A percentile compares a stretch with the other conserved stretches of the same genome.
Evolutionary conservation across 2,329 filamentous ascomycete genomes (phyloP).

Genomic region (Penicillium aurantiogriseum): DNA sequence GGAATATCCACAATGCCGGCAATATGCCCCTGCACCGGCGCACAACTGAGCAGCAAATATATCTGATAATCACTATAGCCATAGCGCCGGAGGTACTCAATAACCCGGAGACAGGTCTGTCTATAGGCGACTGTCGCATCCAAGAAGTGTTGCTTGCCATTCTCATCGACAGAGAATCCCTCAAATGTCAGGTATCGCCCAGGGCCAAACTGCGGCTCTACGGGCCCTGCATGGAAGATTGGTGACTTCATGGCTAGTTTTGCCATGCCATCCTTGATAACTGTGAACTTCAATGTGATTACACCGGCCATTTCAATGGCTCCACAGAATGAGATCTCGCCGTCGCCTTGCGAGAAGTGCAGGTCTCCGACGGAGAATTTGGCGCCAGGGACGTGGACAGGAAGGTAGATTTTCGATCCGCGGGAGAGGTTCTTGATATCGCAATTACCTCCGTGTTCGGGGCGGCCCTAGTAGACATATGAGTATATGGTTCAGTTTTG

Average conservation of each 20-base stretch:
- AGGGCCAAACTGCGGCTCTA: slow-evolving; percentile 83
- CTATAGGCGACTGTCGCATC: slow-evolving; percentile 84
- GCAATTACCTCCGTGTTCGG: slow-evolving; percentile 86
- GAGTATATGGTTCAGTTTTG: neutral
- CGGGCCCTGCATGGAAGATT: slow-evolving; percentile 81
- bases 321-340: slow-evolving; percentile 84
- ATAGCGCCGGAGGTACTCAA: slow-evolving; percentile 76
- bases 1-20: slow-evolving; percentile 89
- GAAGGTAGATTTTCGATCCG: slow-evolving; percentile 79
- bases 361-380: slow-evolving; percentile 89
- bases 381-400: slow-evolving; percentile 80
- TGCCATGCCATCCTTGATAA: slow-evolving; percentile 76
- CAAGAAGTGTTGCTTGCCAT: slow-evolving; percentile 85
- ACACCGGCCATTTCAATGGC: slow-evolving; percentile 93
- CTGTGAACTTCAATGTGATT: slow-evolving; percentile 85
- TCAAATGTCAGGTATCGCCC: slow-evolving; percentile 82
- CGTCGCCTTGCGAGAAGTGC: slow-evolving; percentile 85
- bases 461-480: slow-evolving; percentile 54
- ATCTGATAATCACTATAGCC: slow-evolving; percentile 73
- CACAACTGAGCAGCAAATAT: slow-evolving; percentile 80
- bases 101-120: slow-evolving; percentile 72
- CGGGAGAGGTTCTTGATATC: slow-evolving; percentile 85
- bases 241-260: slow-evolving; percentile 76
- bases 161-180: slow-evolving; percentile 84
- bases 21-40: slow-evolving; percentile 82